Evolutionary conservation across 1,284 basidiomycete genomes (phyloP), one percentile per base, ranked within the genome.

Genomic region (Mycena citricolor): DNA sequence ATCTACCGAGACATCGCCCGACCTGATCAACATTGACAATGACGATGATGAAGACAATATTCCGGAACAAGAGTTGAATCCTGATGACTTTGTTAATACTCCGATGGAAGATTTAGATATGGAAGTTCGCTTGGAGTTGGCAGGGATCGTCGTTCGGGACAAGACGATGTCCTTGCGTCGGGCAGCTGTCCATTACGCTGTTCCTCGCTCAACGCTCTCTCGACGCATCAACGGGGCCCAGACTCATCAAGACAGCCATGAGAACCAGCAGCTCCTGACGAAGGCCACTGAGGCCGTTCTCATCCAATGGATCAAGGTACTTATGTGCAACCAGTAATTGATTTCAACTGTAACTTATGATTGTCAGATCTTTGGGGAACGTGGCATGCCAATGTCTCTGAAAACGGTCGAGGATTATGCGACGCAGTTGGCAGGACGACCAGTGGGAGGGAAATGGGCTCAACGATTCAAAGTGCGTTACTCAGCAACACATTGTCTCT

Each of bases 221-320:
- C 10, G 12, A 13, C 47, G 47, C 13, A 2, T 30, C 16, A 22
- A 39, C 2, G 47, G 47, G 12, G n/a, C 39, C 7, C 17, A 2
- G 4, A 19, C 32, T 2, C 47, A 38, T 4, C 13, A 11, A 3
- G 41, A 39, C 8, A 42, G 21, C 4, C 41, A 44, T n/a, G 41
- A 21, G 6, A 21, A 39, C 11, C 16, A 32, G 17, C 31, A 28
- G 14, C 14, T 8, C 7, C 23, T 49, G 8, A 8, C 10, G 6
- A 19, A 4, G 0, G 11, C 26, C 4, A 25, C 42, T 8, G 41
- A 49, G n/a, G 21, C 3, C 2, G 36, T 49, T 19, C 17, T 49
- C 11, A 26, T 11, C 3, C 31, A 34, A 12, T 34, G 40, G 39
- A 14, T 40, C 14, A 43, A 44, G 36, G 47, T 49, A 32, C n/a